These are phyloP conservation scores for Mariannaea sp. DNA, from an alignment of 2,329 filamentous ascomycete genomes.

Conservation along the genomic window DNA sequence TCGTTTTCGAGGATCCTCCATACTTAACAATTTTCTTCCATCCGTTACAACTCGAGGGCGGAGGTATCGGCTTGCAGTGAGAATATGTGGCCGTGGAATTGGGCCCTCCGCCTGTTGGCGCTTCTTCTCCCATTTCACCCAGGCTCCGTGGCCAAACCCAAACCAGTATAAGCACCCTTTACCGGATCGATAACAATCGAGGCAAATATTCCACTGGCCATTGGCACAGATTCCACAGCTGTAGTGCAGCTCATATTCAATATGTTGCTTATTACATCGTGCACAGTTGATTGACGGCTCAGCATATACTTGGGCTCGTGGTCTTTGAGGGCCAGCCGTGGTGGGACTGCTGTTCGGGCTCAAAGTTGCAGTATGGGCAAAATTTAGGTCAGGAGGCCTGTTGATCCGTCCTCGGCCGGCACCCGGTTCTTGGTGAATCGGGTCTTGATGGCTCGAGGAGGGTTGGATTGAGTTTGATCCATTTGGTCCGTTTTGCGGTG, in stretches of 20 bases:
- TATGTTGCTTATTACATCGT: constrained; percentile 70
- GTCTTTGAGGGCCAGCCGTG: constrained; percentile 45
- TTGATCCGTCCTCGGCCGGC: constrained; percentile 35
- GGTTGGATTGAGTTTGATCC: constrained; percentile 12
- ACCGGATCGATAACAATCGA: constrained; percentile 76
- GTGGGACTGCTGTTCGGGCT: constrained; percentile 42
- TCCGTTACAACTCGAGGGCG: constrained; percentile 59
- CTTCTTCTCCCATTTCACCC: constrained; percentile 66
- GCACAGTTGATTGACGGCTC: constrained; percentile 79
- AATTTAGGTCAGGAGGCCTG: constrained; percentile 48
- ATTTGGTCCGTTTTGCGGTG: constrained; percentile 16
- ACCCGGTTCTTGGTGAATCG: constrained; percentile 29
- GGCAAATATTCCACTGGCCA: constrained; percentile 79
- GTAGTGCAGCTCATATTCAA: constrained; percentile 87
- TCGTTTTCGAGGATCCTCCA: constrained; percentile 68
- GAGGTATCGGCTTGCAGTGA: constrained; percentile 62
- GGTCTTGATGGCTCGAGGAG: constrained; percentile 21
- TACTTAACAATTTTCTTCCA: constrained; percentile 62
- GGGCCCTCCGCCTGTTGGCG: constrained; percentile 46
- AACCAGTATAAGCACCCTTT: constrained; percentile 86
- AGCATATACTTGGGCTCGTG: constrained; percentile 57
- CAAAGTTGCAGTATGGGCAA: constrained; percentile 41
- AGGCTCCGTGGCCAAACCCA: constrained; percentile 79
- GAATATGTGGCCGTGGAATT: constrained; percentile 59
- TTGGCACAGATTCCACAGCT: constrained; percentile 73